Percentiles rank a stretch among this genome's conserved stretches.
These are phyloP conservation scores for Salvia sclarea DNA, from an alignment of 305 asterid genomes.

Conservation along the genomic window DNA sequence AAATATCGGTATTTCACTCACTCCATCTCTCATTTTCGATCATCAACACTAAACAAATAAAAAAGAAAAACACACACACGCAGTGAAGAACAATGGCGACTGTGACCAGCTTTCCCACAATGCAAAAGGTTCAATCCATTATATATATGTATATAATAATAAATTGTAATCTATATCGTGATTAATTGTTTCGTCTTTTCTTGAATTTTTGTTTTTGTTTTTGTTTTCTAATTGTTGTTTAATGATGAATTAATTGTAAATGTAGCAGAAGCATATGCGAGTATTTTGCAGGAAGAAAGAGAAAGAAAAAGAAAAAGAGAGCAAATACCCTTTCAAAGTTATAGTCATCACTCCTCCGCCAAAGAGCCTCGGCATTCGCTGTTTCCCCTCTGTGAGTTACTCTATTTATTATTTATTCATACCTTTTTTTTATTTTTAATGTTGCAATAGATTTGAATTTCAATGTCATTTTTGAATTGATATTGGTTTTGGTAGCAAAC, in stretches of 20 bases:
- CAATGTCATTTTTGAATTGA: no score
- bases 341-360: conserved; percentile 88
- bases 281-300: conserved; percentile 73
- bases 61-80: no score
- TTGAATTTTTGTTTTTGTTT: no score
- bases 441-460: neutral
- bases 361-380: conserved; percentile 81
- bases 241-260: neutral
- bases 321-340: conserved; percentile 74
- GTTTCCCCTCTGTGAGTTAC: conserved; percentile 66
- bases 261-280: conserved; percentile 43
- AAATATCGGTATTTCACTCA: conserved; percentile 25
- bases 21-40: conserved; percentile 17
- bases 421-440: neutral
- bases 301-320: conserved; percentile 69
- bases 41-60: no score
- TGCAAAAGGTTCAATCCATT: conserved; percentile 49
- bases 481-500: no score
- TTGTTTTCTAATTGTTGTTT: no score
- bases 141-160: no score
- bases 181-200: no score
- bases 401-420: conserved; percentile 42
- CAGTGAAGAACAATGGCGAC: conserved; percentile 48
- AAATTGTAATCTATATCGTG: neutral
- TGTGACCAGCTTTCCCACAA: conserved; percentile 46